phyloP scores from a whole-genome alignment of 139 green algal genomes.

The Ettlia oleoabundans region DNA sequence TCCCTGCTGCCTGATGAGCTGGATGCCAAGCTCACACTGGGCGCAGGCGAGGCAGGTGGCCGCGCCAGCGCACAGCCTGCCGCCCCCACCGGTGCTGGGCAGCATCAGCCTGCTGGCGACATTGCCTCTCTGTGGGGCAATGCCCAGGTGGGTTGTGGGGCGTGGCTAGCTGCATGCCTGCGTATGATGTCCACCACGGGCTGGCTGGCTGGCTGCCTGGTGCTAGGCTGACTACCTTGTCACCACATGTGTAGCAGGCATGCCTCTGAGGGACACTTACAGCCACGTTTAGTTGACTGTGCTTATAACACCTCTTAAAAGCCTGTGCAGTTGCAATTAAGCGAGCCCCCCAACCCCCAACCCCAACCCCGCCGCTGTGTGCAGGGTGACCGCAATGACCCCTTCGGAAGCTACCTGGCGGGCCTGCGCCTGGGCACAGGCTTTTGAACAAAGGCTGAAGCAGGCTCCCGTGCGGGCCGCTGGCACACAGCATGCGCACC shows the following conservation, averaged over 20 bases:
- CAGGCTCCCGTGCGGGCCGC: neutral
- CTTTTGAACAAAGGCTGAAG: slow-evolving; percentile 20
- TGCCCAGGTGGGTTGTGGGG: slow-evolving; percentile 29
- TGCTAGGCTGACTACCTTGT: no score
- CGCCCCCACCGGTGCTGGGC: neutral
- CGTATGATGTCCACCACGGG: no score
- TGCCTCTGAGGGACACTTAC: no score
- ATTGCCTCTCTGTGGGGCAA: slow-evolving; percentile 34
- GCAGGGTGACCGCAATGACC: slow-evolving; percentile 41
- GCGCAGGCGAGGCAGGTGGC: neutral
- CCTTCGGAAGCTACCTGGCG: slow-evolving; percentile 39
- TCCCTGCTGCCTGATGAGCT: slow-evolving; percentile 30
- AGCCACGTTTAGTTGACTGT: no score
- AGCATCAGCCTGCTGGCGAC: neutral
- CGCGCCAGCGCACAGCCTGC: neutral
- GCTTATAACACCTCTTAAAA: no score
- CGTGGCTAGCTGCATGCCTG: no score
- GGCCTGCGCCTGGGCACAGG: slow-evolving; percentile 45
- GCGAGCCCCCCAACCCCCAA: no score
- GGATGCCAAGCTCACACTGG: slow-evolving; percentile 26
- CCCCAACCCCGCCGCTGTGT: neutral
- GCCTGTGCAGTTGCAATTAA: no score
- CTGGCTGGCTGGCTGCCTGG: no score
- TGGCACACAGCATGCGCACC: neutral
- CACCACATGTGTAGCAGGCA: no score